Evolutionary conservation across 2,329 filamentous ascomycete genomes (phyloP).

Genomic region (Diplodia scrobiculata): DNA sequence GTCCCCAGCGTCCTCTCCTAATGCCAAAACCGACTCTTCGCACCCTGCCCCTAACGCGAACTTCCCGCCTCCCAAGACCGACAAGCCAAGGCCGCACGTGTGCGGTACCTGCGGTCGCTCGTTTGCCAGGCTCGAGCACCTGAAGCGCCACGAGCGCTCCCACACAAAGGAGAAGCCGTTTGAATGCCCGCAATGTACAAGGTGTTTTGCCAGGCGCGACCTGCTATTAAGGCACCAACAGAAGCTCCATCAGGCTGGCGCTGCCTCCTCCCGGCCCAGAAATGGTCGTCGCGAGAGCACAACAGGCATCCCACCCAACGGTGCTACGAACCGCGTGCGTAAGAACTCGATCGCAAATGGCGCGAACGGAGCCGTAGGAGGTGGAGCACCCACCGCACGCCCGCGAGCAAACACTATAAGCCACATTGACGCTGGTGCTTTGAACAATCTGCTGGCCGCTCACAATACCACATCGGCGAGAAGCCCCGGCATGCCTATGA

Average conservation of each 20-base stretch:
- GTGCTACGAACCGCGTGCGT: conserved; percentile 72
- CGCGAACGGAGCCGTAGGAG: conserved; percentile 51
- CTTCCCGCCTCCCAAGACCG: conserved; percentile 86
- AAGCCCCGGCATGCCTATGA: conserved; percentile 49
- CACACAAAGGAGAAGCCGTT: conserved; percentile 99
- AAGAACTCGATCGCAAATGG: conserved; percentile 84
- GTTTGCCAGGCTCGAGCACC: conserved; percentile 91
- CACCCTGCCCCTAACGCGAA: conserved; percentile 33
- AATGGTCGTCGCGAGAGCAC: conserved; percentile 84
- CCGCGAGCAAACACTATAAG: conserved; percentile 95
- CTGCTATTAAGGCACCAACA: conserved; percentile 93
- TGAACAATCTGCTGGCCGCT: conserved; percentile 68
- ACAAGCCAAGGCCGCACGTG: conserved; percentile 94
- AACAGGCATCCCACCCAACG: conserved; percentile 66
- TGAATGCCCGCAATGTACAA: conserved; percentile 88
- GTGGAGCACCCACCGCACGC: conserved; percentile 58
- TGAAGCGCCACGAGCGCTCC: conserved; percentile 97
- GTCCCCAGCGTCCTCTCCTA: conserved; percentile 16
- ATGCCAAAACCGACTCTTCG: conserved; percentile 23
- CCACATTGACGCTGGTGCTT: conserved; percentile 76
- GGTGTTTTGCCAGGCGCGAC: conserved; percentile 94
- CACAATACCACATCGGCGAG: conserved; percentile 56
- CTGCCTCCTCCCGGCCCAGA: conserved; percentile 80
- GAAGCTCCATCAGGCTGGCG: conserved; percentile 93
- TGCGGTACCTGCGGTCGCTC: conserved; percentile 89